Percentiles rank a stretch among this genome's conserved stretches.
Conservation (phyloP, 1,139 yeast genomes). For the Yamadazyma aaseri region DNA sequence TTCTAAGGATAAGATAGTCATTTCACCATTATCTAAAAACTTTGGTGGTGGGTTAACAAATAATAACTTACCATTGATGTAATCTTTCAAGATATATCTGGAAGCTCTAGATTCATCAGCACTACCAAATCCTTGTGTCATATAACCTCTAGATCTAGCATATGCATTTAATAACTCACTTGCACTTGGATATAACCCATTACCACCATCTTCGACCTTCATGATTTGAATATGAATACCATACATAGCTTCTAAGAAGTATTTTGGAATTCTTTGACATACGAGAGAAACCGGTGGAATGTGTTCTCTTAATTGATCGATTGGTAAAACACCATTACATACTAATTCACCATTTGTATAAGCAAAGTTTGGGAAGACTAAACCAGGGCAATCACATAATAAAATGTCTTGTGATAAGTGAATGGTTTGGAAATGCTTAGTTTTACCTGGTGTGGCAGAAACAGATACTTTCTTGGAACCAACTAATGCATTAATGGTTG, state of each 20-base stretch:
- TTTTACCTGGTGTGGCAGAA: conserved; percentile 97
- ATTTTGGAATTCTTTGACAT: conserved; percentile 86
- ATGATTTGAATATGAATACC: conserved; percentile 85
- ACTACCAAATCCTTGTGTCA: conserved; percentile 96
- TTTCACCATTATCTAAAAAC: conserved; percentile 35
- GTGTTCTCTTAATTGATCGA: conserved; percentile 92
- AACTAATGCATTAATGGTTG: conserved; percentile 91
- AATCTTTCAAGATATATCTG: conserved; percentile 88
- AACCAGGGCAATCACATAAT: conserved; percentile 98
- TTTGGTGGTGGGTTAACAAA: conserved; percentile 87
- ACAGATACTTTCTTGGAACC: conserved; percentile 97
- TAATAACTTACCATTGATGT: conserved; percentile 85
- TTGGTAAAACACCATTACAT: conserved; percentile 96
- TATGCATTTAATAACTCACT: conserved; percentile 87
- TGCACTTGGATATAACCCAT: conserved; percentile 79
- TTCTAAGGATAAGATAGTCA: conserved; percentile 41
- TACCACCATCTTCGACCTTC: conserved; percentile 82
- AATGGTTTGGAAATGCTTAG: conserved; percentile 98
- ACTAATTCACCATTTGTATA: conserved; percentile 95
- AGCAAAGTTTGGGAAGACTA: conserved; percentile 97
- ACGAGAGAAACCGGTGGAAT: conserved; percentile 90
- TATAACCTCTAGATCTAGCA: conserved; percentile 95
- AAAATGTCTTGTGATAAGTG: conserved; percentile 78
- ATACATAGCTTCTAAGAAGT: conserved; percentile 83
- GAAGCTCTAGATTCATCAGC: conserved; percentile 98